Evolutionary conservation across 2,329 filamentous ascomycete species (phyloP), one percentile per base, ranked within the genome.

Genomic region (Paecilomyces fulvus): DNA sequence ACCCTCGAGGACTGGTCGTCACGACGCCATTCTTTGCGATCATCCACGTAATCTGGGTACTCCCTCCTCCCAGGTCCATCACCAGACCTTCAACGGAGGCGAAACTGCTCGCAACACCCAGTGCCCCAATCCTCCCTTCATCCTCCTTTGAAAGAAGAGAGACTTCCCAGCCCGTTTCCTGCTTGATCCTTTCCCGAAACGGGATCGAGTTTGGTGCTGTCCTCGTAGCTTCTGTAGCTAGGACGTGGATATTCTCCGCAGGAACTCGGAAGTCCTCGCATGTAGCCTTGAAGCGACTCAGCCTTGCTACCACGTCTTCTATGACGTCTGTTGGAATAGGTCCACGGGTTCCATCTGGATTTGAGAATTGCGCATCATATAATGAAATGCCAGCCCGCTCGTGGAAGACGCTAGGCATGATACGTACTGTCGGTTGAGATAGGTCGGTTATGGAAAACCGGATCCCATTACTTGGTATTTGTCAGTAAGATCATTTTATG

Each of bases 171-270:
- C 85, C 88, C 0, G 85, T 86, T 2, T 77, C 76, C 2, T 77
- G 68, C 49, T 79, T 76, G 60, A 96, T 92, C 30, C 80, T 79
- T 0, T 75, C 69, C 1, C 89, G 78, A 73, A 94, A 90, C 1
- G 83, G 80, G 20, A 76, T 77, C 0, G 86, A 84, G 66, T 96
- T 96, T 57, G 81, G 72, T 5, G 92, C 90, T 23, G 85, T 89
- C 49, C 92, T 84, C 69, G 92, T 94, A 3, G 92, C 92, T 71
- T 96, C 92, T 0, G 92, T 96, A 20, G 91, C 92, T 48, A 96
- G 83, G 9, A 96, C 82, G 20, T 83, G 81, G 58, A 92, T 82
- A 60, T 91, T 85, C 31, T 72, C 63, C 0, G 52, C 10, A 0
- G 83, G 83, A 0, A 96, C 89, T 17, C 79, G 78, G 66, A 89